Evolutionary conservation across 2,329 filamentous ascomycete species (phyloP), one percentile per base, ranked within the genome.

Genomic region (Alternaria triticina): DNA sequence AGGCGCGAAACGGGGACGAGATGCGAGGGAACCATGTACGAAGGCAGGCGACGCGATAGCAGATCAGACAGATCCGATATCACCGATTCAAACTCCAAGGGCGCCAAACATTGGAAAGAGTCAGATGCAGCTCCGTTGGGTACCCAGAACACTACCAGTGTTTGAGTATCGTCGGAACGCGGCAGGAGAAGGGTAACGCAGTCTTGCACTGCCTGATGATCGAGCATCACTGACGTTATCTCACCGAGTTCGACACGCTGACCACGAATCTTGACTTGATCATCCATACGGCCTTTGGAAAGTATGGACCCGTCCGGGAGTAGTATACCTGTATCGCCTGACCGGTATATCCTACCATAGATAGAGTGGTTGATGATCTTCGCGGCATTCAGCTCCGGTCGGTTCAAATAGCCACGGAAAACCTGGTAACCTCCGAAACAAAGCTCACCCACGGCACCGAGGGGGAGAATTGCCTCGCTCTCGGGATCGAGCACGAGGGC

Each of bases 361-460:
- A 76, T 64, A 0, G 89, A 85, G 72, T 96, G 91, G 0, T 88
- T 67, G 51, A 95, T 83, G 62, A 97, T 92, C 70, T 90, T 93
- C 12, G 84, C 80, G 0, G 82, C 78, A 1, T 90, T 93, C 44
- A 92, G 79, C 4, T 86, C 83, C 0, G 87, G 85, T 77, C 86
- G 83, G 61, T 90, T 88, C 27, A 96, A 83, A 72, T 95, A 97
- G 2, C 92, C 93, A 43, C 86, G 84, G 45, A 85, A 87, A 6
- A 97, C 88, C 79, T 97, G 94, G 52, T 92, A 88, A 11, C 94
- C 94, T 13, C 93, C 93, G 76, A 97, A 96, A 73, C 92, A 96
- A 7, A 97, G 84, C 76, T 97, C 94, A 11, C 94, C 94, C 15
- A 93, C 83, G 66, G 88, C 91, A 4, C 93, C 93, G 7, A 87